Evolutionary conservation across 2,329 filamentous ascomycete species (phyloP), one percentile per base, ranked within the genome.

Genomic region (Dactylellina parvicollis): DNA sequence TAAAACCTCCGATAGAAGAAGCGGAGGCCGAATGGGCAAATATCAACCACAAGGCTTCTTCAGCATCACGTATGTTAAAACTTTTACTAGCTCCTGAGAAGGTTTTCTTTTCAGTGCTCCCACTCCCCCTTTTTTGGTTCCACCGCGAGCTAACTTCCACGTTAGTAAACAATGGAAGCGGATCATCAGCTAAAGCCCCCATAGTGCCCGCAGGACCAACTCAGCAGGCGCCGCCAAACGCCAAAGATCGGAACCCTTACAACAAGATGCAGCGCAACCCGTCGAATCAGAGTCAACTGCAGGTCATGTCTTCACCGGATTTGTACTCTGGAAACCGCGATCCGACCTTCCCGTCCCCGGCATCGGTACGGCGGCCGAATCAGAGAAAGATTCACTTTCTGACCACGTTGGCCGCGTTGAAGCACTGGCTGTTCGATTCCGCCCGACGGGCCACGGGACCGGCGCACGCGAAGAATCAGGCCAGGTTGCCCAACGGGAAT

Each of bases 191-290:
- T 54, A 76, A 75, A 69, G 67, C 74, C 38, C 76, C 76, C 16
- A 75, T 76, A 56, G 75, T 77, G 30, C 75, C 77, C n/a, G 70
- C 75, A 55, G 79, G 80, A 75, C 83, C 80, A 67, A 88, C 85
- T 18, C 91, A 91, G 3, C 88, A 88, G 1, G 90, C 92, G 0
- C 83, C 94, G 56, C 91, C 95, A 78, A 94, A 94, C 79, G 89
- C 92, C 38, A 72, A 76, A 34, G 77, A 78, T 54, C 60, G 61
- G 14, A 38, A 69, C 40, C 62, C 60, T 2, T 70, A 64, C 38
- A 76, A 69, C 71, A 75, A 76, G 60, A 74, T 77, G 55, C 77
- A 78, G 67, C 69, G 77, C 40, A 77, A 77, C 60, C 77, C 76
- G 56, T 77, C 77, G 38, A 75, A 77, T 64, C 73, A 76, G 26